Evolutionary conservation across 176 grass and related monocot genomes (phyloP), one percentile per base, ranked within the genome.

Genomic region (Coix lacrymajobi): DNA sequence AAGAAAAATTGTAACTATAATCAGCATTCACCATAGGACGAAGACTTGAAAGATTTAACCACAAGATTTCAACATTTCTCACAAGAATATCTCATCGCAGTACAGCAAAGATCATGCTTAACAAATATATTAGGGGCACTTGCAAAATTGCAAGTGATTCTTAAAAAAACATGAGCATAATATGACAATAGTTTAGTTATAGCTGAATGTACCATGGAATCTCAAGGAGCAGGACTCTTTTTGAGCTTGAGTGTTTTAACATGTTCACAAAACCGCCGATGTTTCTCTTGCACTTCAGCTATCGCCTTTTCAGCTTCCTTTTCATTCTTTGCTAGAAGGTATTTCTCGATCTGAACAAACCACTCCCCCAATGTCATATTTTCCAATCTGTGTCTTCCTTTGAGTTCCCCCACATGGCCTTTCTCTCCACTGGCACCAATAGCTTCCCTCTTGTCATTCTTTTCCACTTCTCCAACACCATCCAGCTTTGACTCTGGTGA

Each of bases 331-430:
- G 69, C 62, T 8, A 85, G 87, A 52, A 95, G 69, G 71, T 77
- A 84, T 57, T 65, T 72, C 16, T 91, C 87, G 46, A 91, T 92
- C 36, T 83, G 69, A 57, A 83, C 89, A 80, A 98, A 93, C 96
- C 96, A 98, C 19, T 98, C 79, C 20, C 84, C 65, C 52, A 98
- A 36, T 37, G 96, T 98, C 91, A 98, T 95, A 14, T 89, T 81
- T 43, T 95, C 88, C 69, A 91, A 29, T 62, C 34, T 76, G 84
- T 66, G 69, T 67, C 56, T 84, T 22, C 41, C 22, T 36, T 29
- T 19, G 80, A 8, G 5, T 61, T 80, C 48, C 56, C 76, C 81
- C 22, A 36, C 62, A 29, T 37, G 29, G 31, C 36, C 77, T 79
- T 40, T 69, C 46, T 79, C 41, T 71, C 66, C 76, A 49, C 66